Evolutionary conservation across 495 filamentous ascomycete species (phyloP).

Genomic region (Tetracladium marchalianum): DNA sequence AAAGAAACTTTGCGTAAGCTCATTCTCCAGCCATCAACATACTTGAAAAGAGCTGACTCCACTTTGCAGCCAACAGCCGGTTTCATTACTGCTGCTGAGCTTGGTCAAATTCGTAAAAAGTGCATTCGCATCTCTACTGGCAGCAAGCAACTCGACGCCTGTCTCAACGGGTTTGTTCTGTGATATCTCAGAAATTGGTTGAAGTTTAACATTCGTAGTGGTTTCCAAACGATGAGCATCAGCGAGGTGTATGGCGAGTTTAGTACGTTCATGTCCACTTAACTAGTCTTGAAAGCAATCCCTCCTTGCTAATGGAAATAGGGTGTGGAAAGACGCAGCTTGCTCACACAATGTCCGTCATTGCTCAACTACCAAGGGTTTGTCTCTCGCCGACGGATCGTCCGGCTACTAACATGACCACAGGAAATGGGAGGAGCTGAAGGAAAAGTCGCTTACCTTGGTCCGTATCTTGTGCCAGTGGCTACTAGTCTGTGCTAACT

Average conservation of each 20-base stretch:
- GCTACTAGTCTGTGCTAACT: not conserved
- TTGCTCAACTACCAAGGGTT: constrained; percentile 45
- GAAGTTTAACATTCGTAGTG: constrained; percentile 30
- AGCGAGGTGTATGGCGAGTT: constrained; percentile 71
- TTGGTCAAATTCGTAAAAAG: constrained; percentile 56
- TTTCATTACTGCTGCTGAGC: constrained; percentile 71
- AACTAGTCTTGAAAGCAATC: not conserved
- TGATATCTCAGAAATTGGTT: not conserved
- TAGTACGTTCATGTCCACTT: constrained; percentile 27
- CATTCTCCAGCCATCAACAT: not conserved
- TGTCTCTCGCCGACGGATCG: not conserved
- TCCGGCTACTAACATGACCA: constrained; percentile 11
- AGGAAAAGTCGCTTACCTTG: constrained; percentile 73
- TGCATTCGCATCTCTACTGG: constrained; percentile 64
- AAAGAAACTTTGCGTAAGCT: constrained; percentile 54
- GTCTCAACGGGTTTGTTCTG: constrained; percentile 51
- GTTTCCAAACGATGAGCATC: constrained; percentile 74
- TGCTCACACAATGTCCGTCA: constrained; percentile 58
- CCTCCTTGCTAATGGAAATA: constrained; percentile 7
- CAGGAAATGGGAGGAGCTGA: constrained; percentile 62
- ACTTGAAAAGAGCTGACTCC: not conserved
- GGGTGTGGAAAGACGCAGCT: constrained; percentile 67
- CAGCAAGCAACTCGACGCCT: constrained; percentile 66
- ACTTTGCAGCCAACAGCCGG: constrained; percentile 47
- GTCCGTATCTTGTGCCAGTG: constrained; percentile 16